Evolutionary conservation across 2,329 filamentous ascomycete genomes (phyloP).

Genomic region (Trichocomaceae sp.): DNA sequence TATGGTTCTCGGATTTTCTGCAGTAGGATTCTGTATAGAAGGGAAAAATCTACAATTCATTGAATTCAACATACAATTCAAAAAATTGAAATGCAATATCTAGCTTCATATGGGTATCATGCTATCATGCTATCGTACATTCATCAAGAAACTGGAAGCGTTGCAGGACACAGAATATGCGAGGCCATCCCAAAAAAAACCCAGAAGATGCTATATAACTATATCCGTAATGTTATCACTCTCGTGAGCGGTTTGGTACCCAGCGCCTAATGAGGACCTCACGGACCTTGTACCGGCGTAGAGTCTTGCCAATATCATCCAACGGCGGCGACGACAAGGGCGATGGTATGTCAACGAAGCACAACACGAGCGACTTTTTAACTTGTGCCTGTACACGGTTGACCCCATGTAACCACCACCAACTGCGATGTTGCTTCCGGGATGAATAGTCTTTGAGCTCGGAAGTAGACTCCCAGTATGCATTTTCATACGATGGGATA

Average conservation of each 20-base stretch:
- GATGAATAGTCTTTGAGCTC: slow-evolving; percentile 48
- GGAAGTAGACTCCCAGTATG: slow-evolving; percentile 58
- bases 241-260: slow-evolving; percentile 71
- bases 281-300: slow-evolving; percentile 67
- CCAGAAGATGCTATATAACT: neutral
- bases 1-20: no score
- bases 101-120: slow-evolving; percentile 10
- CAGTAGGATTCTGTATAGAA: no score
- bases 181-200: neutral
- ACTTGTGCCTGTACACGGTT: slow-evolving; percentile 87
- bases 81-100: neutral
- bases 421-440: slow-evolving; percentile 36
- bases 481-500: slow-evolving; percentile 70
- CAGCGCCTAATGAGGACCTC: slow-evolving; percentile 78
- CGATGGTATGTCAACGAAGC: slow-evolving; percentile 84
- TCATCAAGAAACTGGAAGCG: slow-evolving; percentile 5
- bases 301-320: slow-evolving; percentile 54
- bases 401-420: slow-evolving; percentile 66
- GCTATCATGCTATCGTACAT: slow-evolving; percentile 11
- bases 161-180: neutral
- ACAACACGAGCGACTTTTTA: slow-evolving; percentile 78
- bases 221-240: slow-evolving; percentile 40
- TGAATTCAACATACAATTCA: neutral
- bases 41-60: no score
- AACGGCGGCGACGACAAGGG: slow-evolving; percentile 44